Percentiles rank a stretch among this genome's conserved stretches.
These are phyloP conservation scores for Torrubiellomyces zombiae DNA, from an alignment of 2,329 filamentous ascomycete genomes.

Conservation along the genomic window DNA sequence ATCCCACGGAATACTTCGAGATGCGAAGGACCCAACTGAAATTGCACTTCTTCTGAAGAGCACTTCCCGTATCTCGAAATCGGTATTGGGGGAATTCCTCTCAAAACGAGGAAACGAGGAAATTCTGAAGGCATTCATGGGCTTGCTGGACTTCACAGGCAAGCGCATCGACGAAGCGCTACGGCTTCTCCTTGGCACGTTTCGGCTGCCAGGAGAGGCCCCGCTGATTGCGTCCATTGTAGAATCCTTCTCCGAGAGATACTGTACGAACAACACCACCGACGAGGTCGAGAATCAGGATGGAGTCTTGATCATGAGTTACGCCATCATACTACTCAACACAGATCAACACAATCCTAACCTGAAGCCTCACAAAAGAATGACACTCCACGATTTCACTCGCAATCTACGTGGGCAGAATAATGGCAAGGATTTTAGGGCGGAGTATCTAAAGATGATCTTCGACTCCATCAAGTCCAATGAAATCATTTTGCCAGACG, in stretches of 20 bases:
- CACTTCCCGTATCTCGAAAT: conserved; percentile 79
- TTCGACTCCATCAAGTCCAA: conserved; percentile 83
- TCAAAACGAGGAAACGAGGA: conserved; percentile 79
- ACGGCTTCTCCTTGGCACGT: conserved; percentile 71
- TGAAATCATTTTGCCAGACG: conserved; percentile 92
- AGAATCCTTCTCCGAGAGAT: conserved; percentile 72
- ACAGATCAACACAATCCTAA: conserved; percentile 96
- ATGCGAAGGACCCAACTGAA: conserved; percentile 54
- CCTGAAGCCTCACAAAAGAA: conserved; percentile 59
- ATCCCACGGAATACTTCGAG: conserved; percentile 69
- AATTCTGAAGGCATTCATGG: conserved; percentile 72
- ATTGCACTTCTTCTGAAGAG: conserved; percentile 80
- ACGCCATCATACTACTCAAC: conserved; percentile 95
- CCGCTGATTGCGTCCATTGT: conserved; percentile 87
- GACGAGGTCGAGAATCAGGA: conserved; percentile 72
- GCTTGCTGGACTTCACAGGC: conserved; percentile 71
- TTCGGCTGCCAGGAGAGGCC: conserved; percentile 86
- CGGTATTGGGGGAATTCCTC: conserved; percentile 76
- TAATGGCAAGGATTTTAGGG: conserved; percentile 64
- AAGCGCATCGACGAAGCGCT: conserved; percentile 85
- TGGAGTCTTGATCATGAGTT: conserved; percentile 76
- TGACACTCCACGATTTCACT: conserved; percentile 70
- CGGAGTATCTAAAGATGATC: conserved; percentile 69
- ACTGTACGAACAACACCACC: conserved; percentile 52
- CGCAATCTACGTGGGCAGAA: conserved; percentile 87